phyloP scores from a whole-genome alignment of 768 basidiomycete genomes.

The Macrolepiota fuliginosa region DNA sequence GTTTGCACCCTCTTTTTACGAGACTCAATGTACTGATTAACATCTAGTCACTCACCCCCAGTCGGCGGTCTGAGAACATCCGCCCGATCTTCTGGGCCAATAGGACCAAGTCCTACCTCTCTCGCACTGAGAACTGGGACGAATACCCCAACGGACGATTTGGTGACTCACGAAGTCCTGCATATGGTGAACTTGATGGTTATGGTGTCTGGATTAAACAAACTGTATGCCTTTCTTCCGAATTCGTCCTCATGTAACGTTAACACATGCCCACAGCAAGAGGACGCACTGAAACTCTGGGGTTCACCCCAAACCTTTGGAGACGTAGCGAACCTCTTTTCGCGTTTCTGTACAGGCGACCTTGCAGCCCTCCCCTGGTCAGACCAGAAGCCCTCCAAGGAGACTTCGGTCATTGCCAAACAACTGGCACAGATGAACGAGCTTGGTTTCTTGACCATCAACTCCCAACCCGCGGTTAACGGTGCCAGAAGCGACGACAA shows the following conservation, averaged over 20 bases:
- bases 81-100: conserved; percentile 99
- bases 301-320: conserved; percentile 65
- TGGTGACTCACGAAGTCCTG: conserved; percentile 95
- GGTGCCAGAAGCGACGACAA: conserved; percentile 84
- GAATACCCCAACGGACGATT: conserved; percentile 99
- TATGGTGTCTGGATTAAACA: conserved; percentile 94
- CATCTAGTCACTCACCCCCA: conserved; percentile 84
- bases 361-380: conserved; percentile 92
- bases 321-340: conserved; percentile 75
- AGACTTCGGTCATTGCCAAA: conserved; percentile 77
- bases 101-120: conserved; percentile 90
- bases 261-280: conserved; percentile 50
- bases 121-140: conserved; percentile 98
- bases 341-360: conserved; percentile 74
- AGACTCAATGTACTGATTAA: conserved; percentile 16
- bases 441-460: conserved; percentile 93
- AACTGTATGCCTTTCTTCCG: conserved; percentile 43
- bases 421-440: conserved; percentile 85
- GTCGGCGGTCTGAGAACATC: conserved; percentile 85
- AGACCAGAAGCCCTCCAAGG: conserved; percentile 79
- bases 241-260: conserved; percentile 6
- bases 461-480: conserved; percentile 95
- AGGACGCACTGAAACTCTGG: conserved; percentile 88
- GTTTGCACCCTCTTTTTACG: not conserved
- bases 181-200: conserved; percentile 97